Conservation (phyloP, 139 green algal species). For the Chlorella sp. region DNA sequence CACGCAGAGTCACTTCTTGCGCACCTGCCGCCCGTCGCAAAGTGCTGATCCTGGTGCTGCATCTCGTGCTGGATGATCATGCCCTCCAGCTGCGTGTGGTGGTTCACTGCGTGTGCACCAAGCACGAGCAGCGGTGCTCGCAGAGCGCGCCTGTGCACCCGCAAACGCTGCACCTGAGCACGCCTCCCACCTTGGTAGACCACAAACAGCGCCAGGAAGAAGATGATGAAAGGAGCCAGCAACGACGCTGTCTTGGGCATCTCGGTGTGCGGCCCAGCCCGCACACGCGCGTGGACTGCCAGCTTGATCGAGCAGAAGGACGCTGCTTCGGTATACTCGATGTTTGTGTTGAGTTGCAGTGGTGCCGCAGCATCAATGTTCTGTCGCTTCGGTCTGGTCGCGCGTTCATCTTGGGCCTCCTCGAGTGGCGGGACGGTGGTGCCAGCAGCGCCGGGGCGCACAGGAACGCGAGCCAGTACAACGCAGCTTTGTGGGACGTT, state of each 20-base stretch:
- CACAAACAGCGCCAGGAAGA: not conserved
- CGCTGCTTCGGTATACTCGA: too few relatives aligned
- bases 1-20: not conserved
- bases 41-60: not conserved
- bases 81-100: not conserved
- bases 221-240: not conserved
- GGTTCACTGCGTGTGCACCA: not conserved
- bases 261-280: not conserved
- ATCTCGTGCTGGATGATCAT: not conserved
- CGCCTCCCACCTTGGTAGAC: not conserved
- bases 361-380: too few relatives aligned
- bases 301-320: too few relatives aligned
- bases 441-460: too few relatives aligned
- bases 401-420: too few relatives aligned
- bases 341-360: too few relatives aligned
- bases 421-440: too few relatives aligned
- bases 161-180: not conserved
- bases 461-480: too few relatives aligned
- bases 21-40: not conserved
- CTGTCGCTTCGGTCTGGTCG: too few relatives aligned
- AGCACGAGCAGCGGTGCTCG: not conserved
- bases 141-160: not conserved
- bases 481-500: too few relatives aligned
- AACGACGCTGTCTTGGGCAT: not conserved
- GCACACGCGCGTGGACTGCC: not conserved